Evolutionary conservation across 345 rosid species (phyloP).

Genomic region (Acer saccharum): DNA sequence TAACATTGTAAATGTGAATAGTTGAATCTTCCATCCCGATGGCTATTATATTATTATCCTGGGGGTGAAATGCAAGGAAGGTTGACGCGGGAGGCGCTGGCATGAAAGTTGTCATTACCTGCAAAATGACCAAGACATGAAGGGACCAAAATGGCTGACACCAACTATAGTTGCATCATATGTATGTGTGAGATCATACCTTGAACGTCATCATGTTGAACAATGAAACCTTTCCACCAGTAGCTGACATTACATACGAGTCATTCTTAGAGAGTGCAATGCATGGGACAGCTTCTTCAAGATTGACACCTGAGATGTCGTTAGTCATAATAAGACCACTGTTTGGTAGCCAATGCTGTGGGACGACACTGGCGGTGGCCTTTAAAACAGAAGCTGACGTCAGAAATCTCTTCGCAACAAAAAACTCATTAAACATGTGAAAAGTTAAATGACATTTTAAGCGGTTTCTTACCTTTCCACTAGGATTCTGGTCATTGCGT

Average conservation of each 20-base stretch:
- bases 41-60: constrained; percentile 85
- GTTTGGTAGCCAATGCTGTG: constrained; percentile 91
- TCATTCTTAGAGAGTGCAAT: constrained; percentile 94
- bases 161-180: not conserved
- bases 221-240: constrained; percentile 88
- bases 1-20: constrained; percentile 78
- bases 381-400: constrained; percentile 33
- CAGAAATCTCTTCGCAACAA: constrained; percentile 22
- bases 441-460: not conserved
- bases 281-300: constrained; percentile 85
- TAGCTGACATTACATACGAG: constrained; percentile 88
- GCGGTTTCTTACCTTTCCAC: constrained; percentile 60
- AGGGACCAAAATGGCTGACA: not conserved
- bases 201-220: constrained; percentile 94
- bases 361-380: constrained; percentile 76
- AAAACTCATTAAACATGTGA: not conserved
- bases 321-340: constrained; percentile 91
- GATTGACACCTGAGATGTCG: constrained; percentile 74
- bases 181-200: constrained; percentile 36
- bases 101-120: constrained; percentile 96
- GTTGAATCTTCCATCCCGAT: constrained; percentile 92
- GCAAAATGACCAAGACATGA: constrained; percentile 20
- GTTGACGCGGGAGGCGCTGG: constrained; percentile 83
- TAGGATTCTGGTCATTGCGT: constrained; percentile 74
- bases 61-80: constrained; percentile 86